Conservation (phyloP, 2,329 filamentous ascomycete genomes). For the Neospermospora avenae region DNA sequence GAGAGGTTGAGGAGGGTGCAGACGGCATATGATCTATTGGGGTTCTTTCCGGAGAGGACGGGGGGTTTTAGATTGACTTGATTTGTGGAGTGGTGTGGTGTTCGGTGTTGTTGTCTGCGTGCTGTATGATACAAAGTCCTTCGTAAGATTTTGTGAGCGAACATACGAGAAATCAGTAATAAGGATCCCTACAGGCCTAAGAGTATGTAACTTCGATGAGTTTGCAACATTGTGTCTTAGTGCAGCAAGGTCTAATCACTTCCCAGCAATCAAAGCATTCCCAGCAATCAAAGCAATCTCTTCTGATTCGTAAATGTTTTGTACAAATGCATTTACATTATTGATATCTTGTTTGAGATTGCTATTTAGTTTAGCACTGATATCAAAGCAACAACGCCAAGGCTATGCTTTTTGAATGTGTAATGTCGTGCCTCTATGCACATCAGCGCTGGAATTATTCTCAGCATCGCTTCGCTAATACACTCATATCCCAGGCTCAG, state of each 20-base stretch:
- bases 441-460: neutral
- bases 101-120: neutral
- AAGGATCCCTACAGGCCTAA: too few species aligned
- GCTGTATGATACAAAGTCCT: neutral
- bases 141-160: neutral
- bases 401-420: conserved; percentile 14
- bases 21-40: conserved; percentile 32
- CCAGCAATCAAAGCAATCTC: too few species aligned
- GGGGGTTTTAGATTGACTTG: conserved; percentile 30
- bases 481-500: conserved; percentile 22
- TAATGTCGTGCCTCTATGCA: neutral
- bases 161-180: neutral
- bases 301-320: too few species aligned
- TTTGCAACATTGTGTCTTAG: too few species aligned
- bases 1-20: conserved; percentile 35
- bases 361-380: neutral
- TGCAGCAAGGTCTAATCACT: too few species aligned
- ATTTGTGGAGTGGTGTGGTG: neutral
- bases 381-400: conserved; percentile 13
- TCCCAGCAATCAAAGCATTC: too few species aligned
- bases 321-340: neutral
- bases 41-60: conserved; percentile 30
- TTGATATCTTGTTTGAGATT: neutral
- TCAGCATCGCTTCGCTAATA: neutral
- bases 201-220: too few species aligned